These are phyloP conservation scores for Taxawa tesnikishii DNA, from an alignment of 2,329 filamentous ascomycete genomes.

Conservation along the genomic window DNA sequence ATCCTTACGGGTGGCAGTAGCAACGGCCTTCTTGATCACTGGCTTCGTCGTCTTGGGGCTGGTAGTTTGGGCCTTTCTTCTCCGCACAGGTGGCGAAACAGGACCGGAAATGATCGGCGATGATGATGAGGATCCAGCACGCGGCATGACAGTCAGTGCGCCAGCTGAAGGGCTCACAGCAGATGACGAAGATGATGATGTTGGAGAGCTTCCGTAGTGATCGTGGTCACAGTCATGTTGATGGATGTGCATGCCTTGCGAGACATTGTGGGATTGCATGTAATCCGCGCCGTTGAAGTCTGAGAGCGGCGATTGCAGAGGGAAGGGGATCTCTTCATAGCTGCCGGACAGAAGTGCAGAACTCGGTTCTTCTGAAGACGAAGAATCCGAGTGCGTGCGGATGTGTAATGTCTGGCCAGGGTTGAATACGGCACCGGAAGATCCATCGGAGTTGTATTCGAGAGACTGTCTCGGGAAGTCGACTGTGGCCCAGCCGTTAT, in stretches of 20 bases:
- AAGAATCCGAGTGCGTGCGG: constrained; percentile 76
- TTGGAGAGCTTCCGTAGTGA: constrained; percentile 14
- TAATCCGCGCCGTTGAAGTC: constrained; percentile 53
- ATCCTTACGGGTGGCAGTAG: constrained; percentile 64
- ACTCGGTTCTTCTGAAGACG: constrained; percentile 49
- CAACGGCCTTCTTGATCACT: constrained; percentile 62
- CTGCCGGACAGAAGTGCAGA: constrained; percentile 57
- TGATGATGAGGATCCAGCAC: constrained; percentile 37
- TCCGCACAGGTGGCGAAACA: constrained; percentile 48
- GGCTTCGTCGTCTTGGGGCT: constrained; percentile 63
- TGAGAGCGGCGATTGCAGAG: constrained; percentile 72
- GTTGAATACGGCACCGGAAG: constrained; percentile 66
- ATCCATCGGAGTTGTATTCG: constrained; percentile 47
- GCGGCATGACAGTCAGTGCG: constrained; percentile 17
- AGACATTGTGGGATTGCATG: constrained; percentile 23
- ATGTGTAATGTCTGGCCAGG: constrained; percentile 83
- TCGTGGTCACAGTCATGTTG: constrained; percentile 20
- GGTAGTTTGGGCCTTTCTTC: constrained; percentile 46
- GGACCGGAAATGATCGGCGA: constrained; percentile 44
- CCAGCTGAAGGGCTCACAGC: constrained; percentile 15
- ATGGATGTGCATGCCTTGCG: constrained; percentile 9
- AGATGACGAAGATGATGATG: constrained; percentile 9
- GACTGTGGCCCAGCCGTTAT: constrained; percentile 77
- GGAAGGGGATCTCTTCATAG: constrained; percentile 68
- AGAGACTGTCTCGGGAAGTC: constrained; percentile 58